phyloP scores from a whole-genome alignment of 2,329 filamentous ascomycete species.

The Aspergillus sp. region DNA sequence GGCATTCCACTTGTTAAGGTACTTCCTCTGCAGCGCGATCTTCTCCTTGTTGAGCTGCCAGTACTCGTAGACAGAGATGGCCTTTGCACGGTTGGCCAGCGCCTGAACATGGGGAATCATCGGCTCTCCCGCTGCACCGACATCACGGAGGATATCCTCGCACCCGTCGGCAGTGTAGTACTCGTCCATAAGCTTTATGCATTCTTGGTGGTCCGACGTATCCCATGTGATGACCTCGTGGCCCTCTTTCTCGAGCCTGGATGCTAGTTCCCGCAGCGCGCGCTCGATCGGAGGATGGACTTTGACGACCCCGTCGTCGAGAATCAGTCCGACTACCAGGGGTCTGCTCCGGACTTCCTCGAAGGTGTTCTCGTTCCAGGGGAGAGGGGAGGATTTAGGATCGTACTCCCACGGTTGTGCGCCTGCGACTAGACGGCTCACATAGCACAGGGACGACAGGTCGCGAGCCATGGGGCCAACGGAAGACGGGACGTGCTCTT shows the following conservation, averaged over 20 bases:
- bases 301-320: slow-evolving; percentile 54
- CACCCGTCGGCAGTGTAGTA: slow-evolving; percentile 63
- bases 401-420: slow-evolving; percentile 54
- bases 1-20: slow-evolving; percentile 58
- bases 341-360: slow-evolving; percentile 40
- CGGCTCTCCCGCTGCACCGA: slow-evolving; percentile 57
- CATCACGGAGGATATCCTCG: slow-evolving; percentile 58
- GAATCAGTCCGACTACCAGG: slow-evolving; percentile 50
- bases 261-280: slow-evolving; percentile 36
- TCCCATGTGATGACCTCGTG: slow-evolving; percentile 58
- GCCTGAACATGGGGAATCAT: slow-evolving; percentile 58
- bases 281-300: slow-evolving; percentile 54
- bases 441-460: slow-evolving; percentile 49
- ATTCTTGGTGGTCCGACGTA: slow-evolving; percentile 49
- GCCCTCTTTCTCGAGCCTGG: slow-evolving; percentile 44
- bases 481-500: slow-evolving; percentile 62
- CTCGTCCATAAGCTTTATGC: slow-evolving; percentile 57
- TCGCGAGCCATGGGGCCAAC: slow-evolving; percentile 59
- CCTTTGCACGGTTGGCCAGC: slow-evolving; percentile 51
- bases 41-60: slow-evolving; percentile 66
- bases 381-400: slow-evolving; percentile 52
- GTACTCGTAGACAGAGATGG: slow-evolving; percentile 63
- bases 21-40: slow-evolving; percentile 51
- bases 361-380: slow-evolving; percentile 52
- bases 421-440: slow-evolving; percentile 49